A percentile compares a stretch with the other conserved stretches of the same genome.
phyloP scores from a whole-genome alignment of 306 rosid species.

The Cercis canadensis region DNA sequence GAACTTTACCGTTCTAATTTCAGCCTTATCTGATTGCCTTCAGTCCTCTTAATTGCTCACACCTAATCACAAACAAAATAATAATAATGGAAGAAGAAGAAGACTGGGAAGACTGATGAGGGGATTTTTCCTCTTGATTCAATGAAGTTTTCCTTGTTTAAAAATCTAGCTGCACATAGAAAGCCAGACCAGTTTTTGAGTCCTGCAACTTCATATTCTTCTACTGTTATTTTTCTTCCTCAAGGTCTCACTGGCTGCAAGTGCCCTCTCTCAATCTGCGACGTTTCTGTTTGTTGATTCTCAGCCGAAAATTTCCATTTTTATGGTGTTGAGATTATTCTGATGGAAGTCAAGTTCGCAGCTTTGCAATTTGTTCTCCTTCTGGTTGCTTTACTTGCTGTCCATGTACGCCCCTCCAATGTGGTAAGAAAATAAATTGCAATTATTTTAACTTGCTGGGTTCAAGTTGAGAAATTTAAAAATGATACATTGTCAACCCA shows the following conservation, averaged over 20 bases:
- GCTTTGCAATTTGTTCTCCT: conserved; percentile 30
- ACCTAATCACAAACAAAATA: background rate
- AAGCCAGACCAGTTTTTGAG: background rate
- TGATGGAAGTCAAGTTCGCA: conserved; percentile 29
- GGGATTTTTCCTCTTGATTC: background rate
- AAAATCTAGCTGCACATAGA: background rate
- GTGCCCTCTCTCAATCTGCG: background rate
- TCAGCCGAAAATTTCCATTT: conserved; percentile 1
- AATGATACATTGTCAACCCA: background rate
- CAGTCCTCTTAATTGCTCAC: background rate
- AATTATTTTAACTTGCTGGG: background rate
- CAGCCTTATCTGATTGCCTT: too few species aligned
- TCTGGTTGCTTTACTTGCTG: conserved; percentile 22
- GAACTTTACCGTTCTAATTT: too few species aligned
- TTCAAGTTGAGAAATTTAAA: background rate
- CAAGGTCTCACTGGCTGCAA: conserved; percentile 13
- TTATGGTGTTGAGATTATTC: background rate
- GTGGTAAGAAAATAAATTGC: conserved; percentile 31
- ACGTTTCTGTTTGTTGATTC: conserved; percentile 1
- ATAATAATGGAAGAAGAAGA: background rate
- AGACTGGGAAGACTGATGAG: background rate
- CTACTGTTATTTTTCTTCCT: background rate
- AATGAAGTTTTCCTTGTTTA: too few species aligned
- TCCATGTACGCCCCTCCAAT: conserved; percentile 36
- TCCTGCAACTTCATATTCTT: background rate